Conservation (phyloP, 2,329 filamentous ascomycete species). For the Albophoma yamanashiensis region DNA sequence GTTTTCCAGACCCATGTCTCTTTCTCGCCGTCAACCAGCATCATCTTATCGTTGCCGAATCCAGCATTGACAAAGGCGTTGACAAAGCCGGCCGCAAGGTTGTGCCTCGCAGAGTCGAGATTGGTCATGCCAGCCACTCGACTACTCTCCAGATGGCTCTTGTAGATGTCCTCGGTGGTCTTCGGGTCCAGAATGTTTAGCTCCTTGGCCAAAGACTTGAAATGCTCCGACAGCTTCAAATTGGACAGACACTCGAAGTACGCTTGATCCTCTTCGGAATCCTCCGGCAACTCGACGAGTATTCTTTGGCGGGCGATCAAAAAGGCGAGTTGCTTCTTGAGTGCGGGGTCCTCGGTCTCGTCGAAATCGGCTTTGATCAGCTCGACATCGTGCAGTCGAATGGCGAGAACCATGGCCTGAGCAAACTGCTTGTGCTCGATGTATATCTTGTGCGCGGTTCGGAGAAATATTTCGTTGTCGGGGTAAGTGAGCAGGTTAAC, state of each 20-base stretch:
- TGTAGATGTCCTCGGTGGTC: constrained; percentile 97
- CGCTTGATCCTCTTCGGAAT: constrained; percentile 59
- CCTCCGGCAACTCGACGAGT: constrained; percentile 58
- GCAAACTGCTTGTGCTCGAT: constrained; percentile 85
- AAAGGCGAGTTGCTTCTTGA: constrained; percentile 92
- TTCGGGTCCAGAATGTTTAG: constrained; percentile 95
- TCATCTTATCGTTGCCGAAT: constrained; percentile 94
- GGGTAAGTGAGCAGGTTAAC: constrained; percentile 95
- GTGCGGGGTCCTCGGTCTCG: constrained; percentile 65
- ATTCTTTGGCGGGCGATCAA: constrained; percentile 87
- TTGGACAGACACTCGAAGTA: constrained; percentile 81
- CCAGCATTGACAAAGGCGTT: constrained; percentile 96
- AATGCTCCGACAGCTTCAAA: constrained; percentile 78
- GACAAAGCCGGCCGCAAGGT: constrained; percentile 89
- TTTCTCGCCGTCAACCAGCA: constrained; percentile 83
- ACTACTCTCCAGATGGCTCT: constrained; percentile 93
- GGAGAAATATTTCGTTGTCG: constrained; percentile 91
- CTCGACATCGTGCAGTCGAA: constrained; percentile 78
- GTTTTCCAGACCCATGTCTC: constrained; percentile 98
- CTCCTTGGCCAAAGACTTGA: constrained; percentile 89
- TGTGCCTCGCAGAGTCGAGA: constrained; percentile 89
- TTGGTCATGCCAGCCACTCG: constrained; percentile 89
- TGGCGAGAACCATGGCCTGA: constrained; percentile 88
- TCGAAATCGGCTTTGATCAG: constrained; percentile 77
- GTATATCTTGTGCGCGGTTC: constrained; percentile 89